Evolutionary conservation across 2,329 filamentous ascomycete species (phyloP).

Genomic region (Macrophomina pseudophaseolina): DNA sequence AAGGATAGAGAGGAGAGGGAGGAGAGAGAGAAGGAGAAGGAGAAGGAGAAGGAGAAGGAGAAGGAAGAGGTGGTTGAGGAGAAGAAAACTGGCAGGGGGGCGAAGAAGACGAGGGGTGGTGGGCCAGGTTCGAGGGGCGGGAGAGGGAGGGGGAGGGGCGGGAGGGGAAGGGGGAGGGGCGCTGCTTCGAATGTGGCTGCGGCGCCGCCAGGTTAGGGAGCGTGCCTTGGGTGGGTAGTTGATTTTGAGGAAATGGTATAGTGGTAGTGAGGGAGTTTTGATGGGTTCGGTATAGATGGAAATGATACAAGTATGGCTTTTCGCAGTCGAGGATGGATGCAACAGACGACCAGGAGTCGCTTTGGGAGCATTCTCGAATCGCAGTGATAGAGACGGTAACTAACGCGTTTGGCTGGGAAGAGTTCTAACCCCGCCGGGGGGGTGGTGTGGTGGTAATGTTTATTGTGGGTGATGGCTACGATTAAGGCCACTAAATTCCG

Average conservation of each 20-base stretch:
- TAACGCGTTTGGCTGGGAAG: too few species aligned
- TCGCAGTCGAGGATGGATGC: too few species aligned
- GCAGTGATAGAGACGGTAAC: too few species aligned
- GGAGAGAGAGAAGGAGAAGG: not conserved
- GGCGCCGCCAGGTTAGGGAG: not conserved
- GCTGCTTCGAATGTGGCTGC: not conserved
- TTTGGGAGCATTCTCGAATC: too few species aligned
- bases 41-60: conserved; percentile 15
- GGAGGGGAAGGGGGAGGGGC: not conserved
- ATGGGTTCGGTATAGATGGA: not conserved
- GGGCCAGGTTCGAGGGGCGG: conserved; percentile 2
- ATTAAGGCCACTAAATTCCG: not conserved
- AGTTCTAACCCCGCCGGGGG: too few species aligned
- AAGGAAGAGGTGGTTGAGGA: not conserved
- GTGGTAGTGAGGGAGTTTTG: not conserved
- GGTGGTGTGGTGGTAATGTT: not conserved
- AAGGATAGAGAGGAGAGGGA: conserved; percentile 19
- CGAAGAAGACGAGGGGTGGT: conserved; percentile 8
- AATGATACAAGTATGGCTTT: too few species aligned
- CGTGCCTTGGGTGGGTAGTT: not conserved
- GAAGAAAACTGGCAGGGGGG: not conserved
- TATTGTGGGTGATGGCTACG: not conserved
- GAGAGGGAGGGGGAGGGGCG: not conserved
- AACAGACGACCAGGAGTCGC: too few species aligned
- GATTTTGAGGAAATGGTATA: not conserved